Evolutionary conservation across 441 rosid species (phyloP).

Genomic region (Flueggea neowawraea): DNA sequence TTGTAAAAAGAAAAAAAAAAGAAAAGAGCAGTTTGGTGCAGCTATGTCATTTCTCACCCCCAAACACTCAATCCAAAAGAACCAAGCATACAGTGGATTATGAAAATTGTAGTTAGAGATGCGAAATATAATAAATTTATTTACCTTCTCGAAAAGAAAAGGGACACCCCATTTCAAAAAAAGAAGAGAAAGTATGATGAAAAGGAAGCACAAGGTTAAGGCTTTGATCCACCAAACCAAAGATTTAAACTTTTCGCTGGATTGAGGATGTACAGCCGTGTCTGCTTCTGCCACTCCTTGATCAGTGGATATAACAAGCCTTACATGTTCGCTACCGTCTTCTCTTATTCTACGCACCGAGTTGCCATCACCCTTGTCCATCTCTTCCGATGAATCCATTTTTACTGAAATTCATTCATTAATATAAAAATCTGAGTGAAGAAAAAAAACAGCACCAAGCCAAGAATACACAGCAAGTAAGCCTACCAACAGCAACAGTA

Average conservation of each 20-base stretch:
- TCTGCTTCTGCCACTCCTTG: conserved; percentile 28
- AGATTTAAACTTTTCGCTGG: conserved; percentile 23
- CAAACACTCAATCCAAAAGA: no score
- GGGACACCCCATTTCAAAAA: conserved; percentile 84
- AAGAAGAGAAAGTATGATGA: conserved; percentile 29
- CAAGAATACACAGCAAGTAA: no score
- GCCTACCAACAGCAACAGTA: no score
- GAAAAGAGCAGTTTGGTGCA: no score
- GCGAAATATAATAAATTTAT: no score
- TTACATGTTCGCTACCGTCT: conserved; percentile 54
- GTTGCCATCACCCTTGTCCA: conserved; percentile 22
- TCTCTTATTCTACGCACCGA: conserved; percentile 34
- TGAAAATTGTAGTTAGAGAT: no score
- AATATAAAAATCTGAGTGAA: no score
- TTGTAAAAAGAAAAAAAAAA: no score
- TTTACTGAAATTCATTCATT: no score
- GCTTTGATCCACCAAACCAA: conserved; percentile 66
- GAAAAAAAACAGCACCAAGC: no score
- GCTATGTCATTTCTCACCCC: no score
- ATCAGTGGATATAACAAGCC: conserved; percentile 59
- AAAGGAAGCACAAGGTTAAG: conserved; percentile 25
- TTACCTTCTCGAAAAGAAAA: conserved; percentile 69
- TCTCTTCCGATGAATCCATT: conserved; percentile 24
- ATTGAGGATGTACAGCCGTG: conserved; percentile 22
- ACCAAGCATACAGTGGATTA: no score